Evolutionary conservation across 306 rosid genomes (phyloP).

Genomic region (Bauhinia variegata): DNA sequence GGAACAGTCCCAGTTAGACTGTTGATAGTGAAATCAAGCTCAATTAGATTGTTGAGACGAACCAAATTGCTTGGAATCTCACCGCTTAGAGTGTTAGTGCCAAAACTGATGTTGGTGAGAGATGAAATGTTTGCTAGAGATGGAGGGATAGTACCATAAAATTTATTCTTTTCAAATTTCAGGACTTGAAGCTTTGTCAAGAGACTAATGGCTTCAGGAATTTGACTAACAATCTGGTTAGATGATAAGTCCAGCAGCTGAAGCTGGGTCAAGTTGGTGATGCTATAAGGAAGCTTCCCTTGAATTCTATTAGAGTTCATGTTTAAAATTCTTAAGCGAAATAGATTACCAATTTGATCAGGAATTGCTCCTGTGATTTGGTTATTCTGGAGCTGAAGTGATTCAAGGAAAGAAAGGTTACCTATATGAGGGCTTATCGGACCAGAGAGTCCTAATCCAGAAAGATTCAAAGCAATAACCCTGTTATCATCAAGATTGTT

Average conservation of each 20-base stretch:
- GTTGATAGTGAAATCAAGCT: conserved; percentile 58
- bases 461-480: conserved; percentile 56
- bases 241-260: conserved; percentile 49
- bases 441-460: conserved; percentile 55
- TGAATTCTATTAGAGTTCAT: conserved; percentile 53
- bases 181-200: conserved; percentile 53
- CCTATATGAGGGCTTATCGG: conserved; percentile 52
- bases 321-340: conserved; percentile 50
- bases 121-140: conserved; percentile 64
- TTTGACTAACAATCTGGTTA: conserved; percentile 48
- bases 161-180: conserved; percentile 51
- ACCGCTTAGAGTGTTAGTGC: conserved; percentile 62
- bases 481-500: conserved; percentile 41
- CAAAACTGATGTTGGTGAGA: conserved; percentile 51
- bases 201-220: conserved; percentile 49
- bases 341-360: conserved; percentile 47
- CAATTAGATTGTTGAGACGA: conserved; percentile 48
- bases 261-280: conserved; percentile 46
- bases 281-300: conserved; percentile 53
- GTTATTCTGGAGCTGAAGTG: conserved; percentile 59
- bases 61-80: conserved; percentile 56
- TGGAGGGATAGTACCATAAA: conserved; percentile 53
- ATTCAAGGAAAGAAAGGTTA: conserved; percentile 56
- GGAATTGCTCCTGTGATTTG: conserved; percentile 58
- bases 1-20: conserved; percentile 63